Percentiles rank a stretch among this genome's conserved stretches.
phyloP scores from a whole-genome alignment of 2,329 filamentous ascomycete species.

The Furcasterigmium furcatum region DNA sequence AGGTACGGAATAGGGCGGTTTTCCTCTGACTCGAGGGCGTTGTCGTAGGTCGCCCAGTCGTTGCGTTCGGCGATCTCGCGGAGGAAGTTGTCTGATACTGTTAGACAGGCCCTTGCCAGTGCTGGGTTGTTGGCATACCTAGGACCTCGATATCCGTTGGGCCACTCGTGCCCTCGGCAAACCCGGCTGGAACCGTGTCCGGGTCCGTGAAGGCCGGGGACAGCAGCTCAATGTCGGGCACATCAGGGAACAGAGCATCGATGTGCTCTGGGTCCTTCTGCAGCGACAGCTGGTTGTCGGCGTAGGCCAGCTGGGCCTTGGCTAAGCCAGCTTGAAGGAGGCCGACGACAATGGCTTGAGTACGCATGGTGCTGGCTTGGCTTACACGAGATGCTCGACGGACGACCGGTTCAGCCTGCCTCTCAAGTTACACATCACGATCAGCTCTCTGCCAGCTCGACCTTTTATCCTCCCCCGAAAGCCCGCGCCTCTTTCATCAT shows the following conservation, averaged over 20 bases:
- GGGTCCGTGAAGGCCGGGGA: conserved; percentile 20
- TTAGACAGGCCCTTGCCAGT: too few relatives aligned
- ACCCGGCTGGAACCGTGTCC: conserved; percentile 16
- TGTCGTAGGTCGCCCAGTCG: conserved; percentile 17
- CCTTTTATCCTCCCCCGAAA: too few relatives aligned
- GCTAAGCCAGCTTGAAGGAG: conserved; percentile 15
- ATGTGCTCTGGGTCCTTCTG: conserved; percentile 16
- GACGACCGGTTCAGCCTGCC: too few relatives aligned
- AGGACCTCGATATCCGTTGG: conserved; percentile 14
- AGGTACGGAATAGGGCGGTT: conserved; percentile 11
- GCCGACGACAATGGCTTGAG: conserved; percentile 1
- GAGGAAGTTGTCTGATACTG: conserved; percentile 13
- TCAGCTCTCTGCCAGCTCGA: too few relatives aligned
- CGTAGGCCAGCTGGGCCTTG: conserved; percentile 16
- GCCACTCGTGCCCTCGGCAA: conserved; percentile 21
- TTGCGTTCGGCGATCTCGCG: conserved; percentile 15
- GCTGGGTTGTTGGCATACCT: background rate
- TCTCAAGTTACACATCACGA: too few relatives aligned
- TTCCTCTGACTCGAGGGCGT: conserved; percentile 19
- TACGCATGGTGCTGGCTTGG: background rate
- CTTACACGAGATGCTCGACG: too few relatives aligned
- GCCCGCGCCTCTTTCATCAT: too few relatives aligned
- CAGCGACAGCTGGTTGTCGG: conserved; percentile 19
- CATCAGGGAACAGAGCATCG: conserved; percentile 16
- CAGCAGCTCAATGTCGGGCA: conserved; percentile 15